These are phyloP conservation scores for Cercospora sp. DNA, from an alignment of 2,329 filamentous ascomycete genomes.

Conservation along the genomic window DNA sequence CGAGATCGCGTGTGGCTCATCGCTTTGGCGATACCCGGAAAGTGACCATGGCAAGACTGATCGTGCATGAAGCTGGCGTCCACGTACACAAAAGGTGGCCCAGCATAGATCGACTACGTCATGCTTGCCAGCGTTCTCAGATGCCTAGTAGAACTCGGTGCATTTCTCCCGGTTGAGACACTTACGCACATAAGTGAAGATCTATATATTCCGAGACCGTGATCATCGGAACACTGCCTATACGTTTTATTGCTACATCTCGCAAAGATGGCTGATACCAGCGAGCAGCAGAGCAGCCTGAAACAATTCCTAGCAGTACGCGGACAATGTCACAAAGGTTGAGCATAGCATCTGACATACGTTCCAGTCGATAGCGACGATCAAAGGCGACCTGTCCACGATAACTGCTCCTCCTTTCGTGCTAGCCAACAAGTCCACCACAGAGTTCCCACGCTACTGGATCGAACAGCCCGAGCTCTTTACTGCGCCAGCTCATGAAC, in stretches of 20 bases:
- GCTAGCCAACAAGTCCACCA: constrained; percentile 47
- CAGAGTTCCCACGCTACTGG: constrained; percentile 50
- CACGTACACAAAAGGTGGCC: neutral
- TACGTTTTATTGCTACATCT: no score
- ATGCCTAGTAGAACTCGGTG: neutral
- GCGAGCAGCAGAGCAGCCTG: constrained; percentile 28
- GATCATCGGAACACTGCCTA: neutral
- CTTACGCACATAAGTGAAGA: neutral
- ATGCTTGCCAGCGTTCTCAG: neutral
- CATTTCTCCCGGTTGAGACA: neutral
- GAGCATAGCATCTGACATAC: neutral
- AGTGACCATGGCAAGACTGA: neutral
- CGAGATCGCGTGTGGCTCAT: neutral
- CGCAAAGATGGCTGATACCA: constrained; percentile 25
- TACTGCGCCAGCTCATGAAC: constrained; percentile 46
- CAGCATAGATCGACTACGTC: constrained; percentile 9
- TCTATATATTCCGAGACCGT: neutral
- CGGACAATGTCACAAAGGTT: neutral
- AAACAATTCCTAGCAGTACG: constrained; percentile 37
- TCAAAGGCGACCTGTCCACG: constrained; percentile 49
- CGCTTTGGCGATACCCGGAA: neutral
- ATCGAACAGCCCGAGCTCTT: constrained; percentile 50
- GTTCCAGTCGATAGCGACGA: constrained; percentile 49
- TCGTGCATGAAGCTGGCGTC: neutral
- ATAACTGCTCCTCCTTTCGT: constrained; percentile 52